These are phyloP conservation scores for Nannizziopsis barbatae DNA, from an alignment of 2,329 filamentous ascomycete species.

Conservation along the genomic window DNA sequence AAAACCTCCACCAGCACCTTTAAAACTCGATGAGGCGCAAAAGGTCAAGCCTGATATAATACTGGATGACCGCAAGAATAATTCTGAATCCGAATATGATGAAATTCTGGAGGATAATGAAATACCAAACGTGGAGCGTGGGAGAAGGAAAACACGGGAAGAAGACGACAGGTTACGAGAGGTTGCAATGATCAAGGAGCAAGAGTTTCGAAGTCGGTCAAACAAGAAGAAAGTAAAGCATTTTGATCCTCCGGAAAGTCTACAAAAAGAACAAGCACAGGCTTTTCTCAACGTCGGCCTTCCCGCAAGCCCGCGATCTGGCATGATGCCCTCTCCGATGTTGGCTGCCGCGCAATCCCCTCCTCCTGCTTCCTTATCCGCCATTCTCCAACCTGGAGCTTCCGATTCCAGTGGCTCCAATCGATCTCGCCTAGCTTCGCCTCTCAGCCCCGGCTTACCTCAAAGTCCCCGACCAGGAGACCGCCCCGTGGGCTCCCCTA, in stretches of 20 bases:
- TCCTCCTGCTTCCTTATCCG: conserved; percentile 20
- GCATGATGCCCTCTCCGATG: conserved; percentile 1
- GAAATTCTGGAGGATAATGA: conserved; percentile 62
- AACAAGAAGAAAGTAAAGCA: conserved; percentile 57
- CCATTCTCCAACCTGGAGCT: conserved; percentile 13
- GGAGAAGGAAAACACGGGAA: conserved; percentile 71
- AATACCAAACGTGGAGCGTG: conserved; percentile 48
- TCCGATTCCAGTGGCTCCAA: conserved; percentile 24
- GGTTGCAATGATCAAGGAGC: conserved; percentile 53
- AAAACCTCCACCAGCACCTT: conserved; percentile 73
- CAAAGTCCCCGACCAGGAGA: conserved; percentile 51
- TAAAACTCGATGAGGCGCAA: conserved; percentile 52
- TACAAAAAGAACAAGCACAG: conserved; percentile 19
- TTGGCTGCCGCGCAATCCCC: conserved; percentile 17
- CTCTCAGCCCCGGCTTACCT: conserved; percentile 53
- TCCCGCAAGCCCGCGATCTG: conserved; percentile 12
- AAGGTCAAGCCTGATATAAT: conserved; percentile 36
- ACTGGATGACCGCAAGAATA: conserved; percentile 41
- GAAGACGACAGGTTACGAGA: conserved; percentile 76
- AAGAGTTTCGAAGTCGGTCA: conserved; percentile 59
- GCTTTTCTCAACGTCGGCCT: conserved; percentile 28
- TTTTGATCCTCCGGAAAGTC: conserved; percentile 37
- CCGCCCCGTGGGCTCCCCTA: conserved; percentile 48
- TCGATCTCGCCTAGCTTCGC: conserved; percentile 30
- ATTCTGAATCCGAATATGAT: conserved; percentile 73